phyloP scores from a whole-genome alignment of 495 filamentous ascomycete species.

The Neurospora sp. region DNA sequence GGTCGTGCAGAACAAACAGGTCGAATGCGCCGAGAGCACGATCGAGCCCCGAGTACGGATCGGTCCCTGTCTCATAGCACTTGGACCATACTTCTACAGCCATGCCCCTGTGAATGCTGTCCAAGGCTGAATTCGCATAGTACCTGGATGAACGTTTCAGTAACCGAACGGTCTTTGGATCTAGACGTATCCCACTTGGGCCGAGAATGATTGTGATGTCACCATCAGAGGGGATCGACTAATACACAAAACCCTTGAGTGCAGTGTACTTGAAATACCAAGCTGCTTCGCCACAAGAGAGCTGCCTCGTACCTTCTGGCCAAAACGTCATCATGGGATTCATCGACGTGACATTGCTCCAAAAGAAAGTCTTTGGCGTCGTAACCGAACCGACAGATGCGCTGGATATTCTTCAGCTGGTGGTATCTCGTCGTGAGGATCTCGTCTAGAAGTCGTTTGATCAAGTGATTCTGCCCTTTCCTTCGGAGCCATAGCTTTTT shows the following conservation, averaged over 20 bases:
- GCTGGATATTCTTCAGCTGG: conserved; percentile 57
- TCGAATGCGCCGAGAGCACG: conserved; percentile 73
- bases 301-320: conserved; percentile 56
- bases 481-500: conserved; percentile 58
- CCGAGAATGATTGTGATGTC: not conserved
- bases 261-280: not conserved
- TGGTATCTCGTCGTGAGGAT: conserved; percentile 58
- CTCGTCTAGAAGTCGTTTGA: conserved; percentile 51
- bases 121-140: conserved; percentile 60
- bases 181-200: not conserved
- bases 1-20: conserved; percentile 68
- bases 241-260: not conserved
- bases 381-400: conserved; percentile 62
- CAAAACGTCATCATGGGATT: conserved; percentile 62
- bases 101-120: conserved; percentile 68
- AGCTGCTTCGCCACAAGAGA: not conserved
- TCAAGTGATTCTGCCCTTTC: conserved; percentile 40
- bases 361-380: conserved; percentile 83
- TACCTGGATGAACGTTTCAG: conserved; percentile 40
- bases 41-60: conserved; percentile 42
- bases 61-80: conserved; percentile 22
- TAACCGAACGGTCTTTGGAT: not conserved
- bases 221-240: not conserved
- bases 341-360: conserved; percentile 46
- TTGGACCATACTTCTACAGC: conserved; percentile 68